Evolutionary conservation across 1,284 basidiomycete species (phyloP).

Genomic region (Schizopora paradoxa): DNA sequence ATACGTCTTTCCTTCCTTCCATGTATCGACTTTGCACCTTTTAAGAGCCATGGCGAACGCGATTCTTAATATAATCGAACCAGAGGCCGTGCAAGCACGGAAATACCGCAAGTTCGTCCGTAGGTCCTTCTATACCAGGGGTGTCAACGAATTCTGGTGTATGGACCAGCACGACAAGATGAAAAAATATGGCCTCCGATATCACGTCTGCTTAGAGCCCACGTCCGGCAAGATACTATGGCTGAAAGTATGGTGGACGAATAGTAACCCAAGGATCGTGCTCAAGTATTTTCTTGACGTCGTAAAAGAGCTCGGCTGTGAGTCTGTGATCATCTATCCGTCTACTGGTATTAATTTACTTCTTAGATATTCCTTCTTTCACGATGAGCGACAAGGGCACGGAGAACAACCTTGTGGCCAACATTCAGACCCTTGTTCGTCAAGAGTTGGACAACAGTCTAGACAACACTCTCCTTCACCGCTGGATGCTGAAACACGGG

Average conservation of each 20-base stretch:
- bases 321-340: background rate
- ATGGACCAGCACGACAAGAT: conserved; percentile 21
- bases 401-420: conserved; percentile 27
- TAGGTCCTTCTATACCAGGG: conserved; percentile 8
- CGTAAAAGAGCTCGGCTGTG: conserved; percentile 4
- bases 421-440: conserved; percentile 23
- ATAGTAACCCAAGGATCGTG: conserved; percentile 16
- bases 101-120: conserved; percentile 7
- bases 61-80: background rate
- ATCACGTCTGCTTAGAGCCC: conserved; percentile 16
- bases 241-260: conserved; percentile 19
- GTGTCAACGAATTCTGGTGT: conserved; percentile 17
- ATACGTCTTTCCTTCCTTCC: background rate
- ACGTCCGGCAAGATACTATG: conserved; percentile 15
- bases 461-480: conserved; percentile 22
- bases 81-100: background rate
- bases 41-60: background rate
- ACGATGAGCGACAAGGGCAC: conserved; percentile 27
- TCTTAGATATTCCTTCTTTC: conserved; percentile 20
- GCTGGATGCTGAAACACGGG: conserved; percentile 20
- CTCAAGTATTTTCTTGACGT: conserved; percentile 15
- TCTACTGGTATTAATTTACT: background rate
- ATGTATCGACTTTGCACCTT: background rate
- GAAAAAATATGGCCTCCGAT: conserved; percentile 13
- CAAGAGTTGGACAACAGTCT: conserved; percentile 23